Evolutionary conservation across 1,139 yeast genomes (phyloP).

Genomic region (Pneumocystis oryctolagi): DNA sequence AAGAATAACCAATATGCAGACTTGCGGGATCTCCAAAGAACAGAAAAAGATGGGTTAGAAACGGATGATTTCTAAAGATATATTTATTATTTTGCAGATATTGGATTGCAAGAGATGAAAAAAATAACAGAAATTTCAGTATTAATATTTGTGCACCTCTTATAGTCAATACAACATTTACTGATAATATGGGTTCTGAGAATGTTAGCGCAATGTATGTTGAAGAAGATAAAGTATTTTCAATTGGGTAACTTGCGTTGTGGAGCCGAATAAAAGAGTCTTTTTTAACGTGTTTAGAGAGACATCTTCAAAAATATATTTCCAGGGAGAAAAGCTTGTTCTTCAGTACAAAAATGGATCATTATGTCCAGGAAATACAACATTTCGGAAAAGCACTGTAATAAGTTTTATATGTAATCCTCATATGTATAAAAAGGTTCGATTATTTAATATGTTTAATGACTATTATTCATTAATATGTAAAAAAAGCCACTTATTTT

Average conservation of each 20-base stretch:
- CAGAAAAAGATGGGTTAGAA: neutral
- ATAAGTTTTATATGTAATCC: constrained; percentile 69
- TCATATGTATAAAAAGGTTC: constrained; percentile 33
- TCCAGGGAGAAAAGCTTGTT: constrained; percentile 57
- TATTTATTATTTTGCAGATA: neutral
- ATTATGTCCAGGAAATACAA: constrained; percentile 42
- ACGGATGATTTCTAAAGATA: neutral
- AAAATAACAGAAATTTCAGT: constrained; percentile 60
- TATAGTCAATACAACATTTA: neutral
- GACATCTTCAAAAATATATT: constrained; percentile 38
- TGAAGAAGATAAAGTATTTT: constrained; percentile 35
- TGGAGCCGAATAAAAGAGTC: neutral
- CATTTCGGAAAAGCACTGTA: constrained; percentile 45
- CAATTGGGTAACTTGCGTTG: constrained; percentile 15
- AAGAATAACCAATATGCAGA: constrained; percentile 11
- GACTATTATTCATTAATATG: constrained; percentile 15
- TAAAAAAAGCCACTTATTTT: constrained; percentile 45
- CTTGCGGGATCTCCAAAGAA: constrained; percentile 9
- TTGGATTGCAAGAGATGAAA: constrained; percentile 61
- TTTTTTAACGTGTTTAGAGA: constrained; percentile 4
- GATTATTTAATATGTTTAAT: neutral
- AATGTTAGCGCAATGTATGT: constrained; percentile 55
- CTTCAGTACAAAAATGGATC: constrained; percentile 62
- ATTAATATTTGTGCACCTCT: constrained; percentile 40
- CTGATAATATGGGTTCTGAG: constrained; percentile 33